A percentile compares a stretch with the other conserved stretches of the same genome.
Evolutionary conservation across 139 green algal species (phyloP).

Genomic region (Raphidocelis subcapitata): DNA sequence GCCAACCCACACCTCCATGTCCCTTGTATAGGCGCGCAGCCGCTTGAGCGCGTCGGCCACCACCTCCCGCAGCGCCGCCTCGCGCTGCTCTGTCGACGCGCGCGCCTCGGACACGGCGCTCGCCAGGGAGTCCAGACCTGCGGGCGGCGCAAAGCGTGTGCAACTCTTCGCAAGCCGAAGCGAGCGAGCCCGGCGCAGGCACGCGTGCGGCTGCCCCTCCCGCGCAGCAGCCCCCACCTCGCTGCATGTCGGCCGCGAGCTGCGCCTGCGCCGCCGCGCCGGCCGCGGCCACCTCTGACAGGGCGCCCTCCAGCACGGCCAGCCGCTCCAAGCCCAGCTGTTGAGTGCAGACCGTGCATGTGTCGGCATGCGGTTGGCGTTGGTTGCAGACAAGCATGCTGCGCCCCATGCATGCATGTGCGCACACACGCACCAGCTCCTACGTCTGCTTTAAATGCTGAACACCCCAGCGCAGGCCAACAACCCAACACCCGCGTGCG

Average conservation of each 20-base stretch:
- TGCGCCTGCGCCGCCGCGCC: constrained; percentile 10
- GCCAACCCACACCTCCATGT: constrained; percentile 22
- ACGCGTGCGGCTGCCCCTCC: too few species aligned
- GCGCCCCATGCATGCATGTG: too few species aligned
- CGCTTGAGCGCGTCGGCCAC: constrained; percentile 15
- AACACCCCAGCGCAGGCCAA: too few species aligned
- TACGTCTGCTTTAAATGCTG: too few species aligned
- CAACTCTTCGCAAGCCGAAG: too few species aligned
- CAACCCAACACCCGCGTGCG: too few species aligned
- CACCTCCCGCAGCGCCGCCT: constrained; percentile 14
- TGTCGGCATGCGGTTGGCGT: too few species aligned
- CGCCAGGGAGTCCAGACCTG: constrained; percentile 16
- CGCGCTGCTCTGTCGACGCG: constrained; percentile 2
- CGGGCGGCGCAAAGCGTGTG: neutral
- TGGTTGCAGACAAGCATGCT: too few species aligned
- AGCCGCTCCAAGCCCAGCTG: constrained; percentile 4
- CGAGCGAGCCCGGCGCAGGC: too few species aligned
- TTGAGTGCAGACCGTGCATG: neutral
- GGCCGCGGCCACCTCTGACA: constrained; percentile 13
- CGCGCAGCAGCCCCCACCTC: constrained; percentile 7
- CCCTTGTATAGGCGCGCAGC: constrained; percentile 10
- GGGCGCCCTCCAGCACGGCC: constrained; percentile 9
- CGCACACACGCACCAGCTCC: too few species aligned
- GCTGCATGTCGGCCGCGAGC: constrained; percentile 10
- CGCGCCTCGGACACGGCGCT: constrained; percentile 7